These are phyloP conservation scores for Polychaeton citri DNA, from an alignment of 2,329 filamentous ascomycete genomes.

Conservation along the genomic window DNA sequence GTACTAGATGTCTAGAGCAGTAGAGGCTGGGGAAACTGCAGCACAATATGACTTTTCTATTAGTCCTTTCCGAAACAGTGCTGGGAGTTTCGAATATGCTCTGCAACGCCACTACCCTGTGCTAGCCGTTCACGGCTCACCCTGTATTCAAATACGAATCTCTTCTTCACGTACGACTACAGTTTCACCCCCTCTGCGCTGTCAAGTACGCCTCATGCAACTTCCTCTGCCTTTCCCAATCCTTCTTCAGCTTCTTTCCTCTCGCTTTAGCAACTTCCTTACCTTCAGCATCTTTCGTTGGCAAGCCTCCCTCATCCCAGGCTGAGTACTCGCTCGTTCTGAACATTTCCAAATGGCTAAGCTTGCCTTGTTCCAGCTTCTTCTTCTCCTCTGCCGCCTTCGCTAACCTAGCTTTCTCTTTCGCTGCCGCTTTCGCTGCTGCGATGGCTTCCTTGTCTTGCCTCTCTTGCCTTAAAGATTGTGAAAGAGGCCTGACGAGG, in stretches of 20 bases:
- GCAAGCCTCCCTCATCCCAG: constrained; percentile 75
- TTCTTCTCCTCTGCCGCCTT: constrained; percentile 34
- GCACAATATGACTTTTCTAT: no score
- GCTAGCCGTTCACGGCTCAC: no score
- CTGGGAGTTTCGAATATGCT: no score
- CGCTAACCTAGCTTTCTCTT: constrained; percentile 39
- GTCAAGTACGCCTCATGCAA: constrained; percentile 50
- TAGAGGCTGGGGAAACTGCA: no score
- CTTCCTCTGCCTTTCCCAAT: constrained; percentile 86
- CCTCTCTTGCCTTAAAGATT: constrained; percentile 36
- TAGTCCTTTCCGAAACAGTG: no score
- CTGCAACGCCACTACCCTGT: no score
- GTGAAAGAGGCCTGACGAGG: constrained; percentile 54
- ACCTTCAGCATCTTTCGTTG: constrained; percentile 62
- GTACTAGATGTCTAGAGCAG: no score
- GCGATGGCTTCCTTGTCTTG: constrained; percentile 41
- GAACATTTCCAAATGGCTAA: constrained; percentile 48
- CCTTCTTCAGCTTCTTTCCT: constrained; percentile 72
- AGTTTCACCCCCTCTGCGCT: constrained; percentile 4
- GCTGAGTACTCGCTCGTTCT: constrained; percentile 50
- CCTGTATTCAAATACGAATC: no score
- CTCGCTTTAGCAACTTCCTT: constrained; percentile 69
- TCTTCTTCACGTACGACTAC: no score
- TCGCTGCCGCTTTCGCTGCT: constrained; percentile 30
- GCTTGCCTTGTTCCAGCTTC: constrained; percentile 41